Percentiles rank a stretch among this genome's conserved stretches.
Evolutionary conservation across 305 asterid genomes (phyloP).

Genomic region (Solanum hybrid): DNA sequence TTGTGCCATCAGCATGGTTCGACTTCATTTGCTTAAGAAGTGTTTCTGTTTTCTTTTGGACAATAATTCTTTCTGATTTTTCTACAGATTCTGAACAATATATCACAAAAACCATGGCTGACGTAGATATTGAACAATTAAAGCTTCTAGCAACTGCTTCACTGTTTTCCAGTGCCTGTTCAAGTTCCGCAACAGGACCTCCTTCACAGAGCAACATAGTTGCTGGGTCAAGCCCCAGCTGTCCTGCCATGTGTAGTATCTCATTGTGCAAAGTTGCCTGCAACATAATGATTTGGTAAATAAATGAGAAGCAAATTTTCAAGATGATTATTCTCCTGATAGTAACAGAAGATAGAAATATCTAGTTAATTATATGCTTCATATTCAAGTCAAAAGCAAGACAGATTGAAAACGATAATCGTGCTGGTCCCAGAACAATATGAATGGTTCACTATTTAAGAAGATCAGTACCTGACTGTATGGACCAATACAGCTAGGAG

Average conservation of each 20-base stretch:
- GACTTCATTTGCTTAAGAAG: conserved; percentile 46
- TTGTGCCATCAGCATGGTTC: conserved; percentile 26
- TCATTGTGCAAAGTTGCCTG: conserved; percentile 84
- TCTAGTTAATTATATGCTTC: neutral
- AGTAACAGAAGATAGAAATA: neutral
- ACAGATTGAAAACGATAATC: neutral
- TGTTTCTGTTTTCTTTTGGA: conserved; percentile 44
- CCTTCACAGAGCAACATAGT: conserved; percentile 66
- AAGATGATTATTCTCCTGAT: neutral
- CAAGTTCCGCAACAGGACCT: conserved; percentile 61
- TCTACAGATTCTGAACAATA: conserved; percentile 60
- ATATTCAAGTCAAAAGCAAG: neutral
- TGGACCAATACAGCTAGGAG: conserved; percentile 98
- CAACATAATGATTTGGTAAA: neutral
- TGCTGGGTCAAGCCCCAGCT: conserved; percentile 87
- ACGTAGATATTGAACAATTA: conserved; percentile 57
- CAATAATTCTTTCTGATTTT: conserved; percentile 39
- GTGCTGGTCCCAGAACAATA: neutral
- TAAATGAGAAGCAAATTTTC: neutral
- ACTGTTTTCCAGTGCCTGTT: conserved; percentile 59
- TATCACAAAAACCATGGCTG: conserved; percentile 46
- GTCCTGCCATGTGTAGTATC: conserved; percentile 90
- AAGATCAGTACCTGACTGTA: conserved; percentile 75
- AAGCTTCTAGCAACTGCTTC: conserved; percentile 80
- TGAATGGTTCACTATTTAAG: neutral